A percentile compares a stretch with the other conserved stretches of the same genome.
These are phyloP conservation scores for Alternaria hordeiaustralica DNA, from an alignment of 2,329 filamentous ascomycete genomes.

Conservation along the genomic window DNA sequence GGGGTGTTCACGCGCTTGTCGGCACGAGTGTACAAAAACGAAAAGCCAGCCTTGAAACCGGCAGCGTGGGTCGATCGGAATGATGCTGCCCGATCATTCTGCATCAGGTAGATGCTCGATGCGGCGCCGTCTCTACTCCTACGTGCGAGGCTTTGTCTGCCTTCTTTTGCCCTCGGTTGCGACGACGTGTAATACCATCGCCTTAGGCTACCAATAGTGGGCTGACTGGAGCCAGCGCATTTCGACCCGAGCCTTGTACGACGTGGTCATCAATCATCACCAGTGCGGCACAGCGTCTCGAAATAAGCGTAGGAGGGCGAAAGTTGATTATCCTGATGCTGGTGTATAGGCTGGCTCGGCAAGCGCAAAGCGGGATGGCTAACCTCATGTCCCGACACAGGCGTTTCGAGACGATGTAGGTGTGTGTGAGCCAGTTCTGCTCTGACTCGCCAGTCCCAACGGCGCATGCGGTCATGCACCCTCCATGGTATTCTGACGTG, in stretches of 20 bases:
- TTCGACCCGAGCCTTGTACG: slow-evolving; percentile 25
- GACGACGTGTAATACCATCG: slow-evolving; percentile 16
- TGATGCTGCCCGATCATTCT: slow-evolving; percentile 31
- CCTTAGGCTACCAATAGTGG: slow-evolving; percentile 23
- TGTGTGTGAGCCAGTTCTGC: slow-evolving; percentile 1
- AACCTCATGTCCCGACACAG: slow-evolving; percentile 4
- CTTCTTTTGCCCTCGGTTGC: slow-evolving; percentile 10
- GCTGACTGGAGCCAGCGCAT: slow-evolving; percentile 44
- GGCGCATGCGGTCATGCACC: slow-evolving; percentile 5
- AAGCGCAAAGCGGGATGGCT: slow-evolving; percentile 20
- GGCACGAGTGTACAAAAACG: slow-evolving; percentile 2
- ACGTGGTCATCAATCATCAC: slow-evolving; percentile 18
- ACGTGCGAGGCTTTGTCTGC: neutral
- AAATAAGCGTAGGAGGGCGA: slow-evolving; percentile 12
- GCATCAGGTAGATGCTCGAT: slow-evolving; percentile 15
- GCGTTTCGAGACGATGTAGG: neutral
- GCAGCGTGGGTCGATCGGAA: slow-evolving; percentile 12
- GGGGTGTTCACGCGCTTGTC: slow-evolving; percentile 15
- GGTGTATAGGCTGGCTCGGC: slow-evolving; percentile 10
- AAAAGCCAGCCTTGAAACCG: slow-evolving; percentile 9
- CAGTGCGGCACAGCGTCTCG: slow-evolving; percentile 9
- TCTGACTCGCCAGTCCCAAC: slow-evolving; percentile 7
- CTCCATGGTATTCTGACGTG: neutral
- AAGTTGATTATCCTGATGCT: slow-evolving; percentile 13
- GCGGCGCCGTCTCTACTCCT: slow-evolving; percentile 14